phyloP scores from a whole-genome alignment of 2,329 filamentous ascomycete genomes.

The Hymenoscyphus repandus region DNA sequence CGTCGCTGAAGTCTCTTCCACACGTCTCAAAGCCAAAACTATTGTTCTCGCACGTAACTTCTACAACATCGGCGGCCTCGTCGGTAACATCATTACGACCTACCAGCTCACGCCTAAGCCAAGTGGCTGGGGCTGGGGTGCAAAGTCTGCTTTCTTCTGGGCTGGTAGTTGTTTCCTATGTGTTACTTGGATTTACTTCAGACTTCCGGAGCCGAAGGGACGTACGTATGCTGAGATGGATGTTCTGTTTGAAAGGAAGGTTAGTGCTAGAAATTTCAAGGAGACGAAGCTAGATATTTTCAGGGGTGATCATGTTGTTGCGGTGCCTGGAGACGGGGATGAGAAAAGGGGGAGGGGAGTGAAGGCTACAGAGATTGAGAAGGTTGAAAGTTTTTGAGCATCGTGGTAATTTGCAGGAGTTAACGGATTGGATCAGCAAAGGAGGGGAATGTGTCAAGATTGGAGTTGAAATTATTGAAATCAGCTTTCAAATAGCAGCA shows the following conservation, averaged over 20 bases:
- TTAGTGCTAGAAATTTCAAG: constrained; percentile 4
- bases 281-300: constrained; percentile 6
- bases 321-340: neutral
- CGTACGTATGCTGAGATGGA: constrained; percentile 82
- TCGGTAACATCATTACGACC: constrained; percentile 54
- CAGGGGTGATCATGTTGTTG: neutral
- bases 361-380: too few species aligned
- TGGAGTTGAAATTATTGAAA: too few species aligned
- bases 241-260: constrained; percentile 66
- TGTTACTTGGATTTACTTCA: constrained; percentile 36
- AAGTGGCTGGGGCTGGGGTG: constrained; percentile 34
- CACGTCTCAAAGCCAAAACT: constrained; percentile 75
- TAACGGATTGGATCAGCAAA: too few species aligned
- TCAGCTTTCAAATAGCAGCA: too few species aligned
- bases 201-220: constrained; percentile 47
- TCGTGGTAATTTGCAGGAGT: too few species aligned
- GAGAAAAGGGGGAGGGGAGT: neutral
- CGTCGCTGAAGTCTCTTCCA: constrained; percentile 38
- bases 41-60: constrained; percentile 53
- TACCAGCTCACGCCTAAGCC: constrained; percentile 53
- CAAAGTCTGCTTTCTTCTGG: constrained; percentile 38
- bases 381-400: too few species aligned
- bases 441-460: too few species aligned
- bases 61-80: constrained; percentile 34
- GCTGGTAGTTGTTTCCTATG: constrained; percentile 35